These are phyloP conservation scores for Ophiocordyceps australis DNA, from an alignment of 2,329 filamentous ascomycete species.

Conservation along the genomic window DNA sequence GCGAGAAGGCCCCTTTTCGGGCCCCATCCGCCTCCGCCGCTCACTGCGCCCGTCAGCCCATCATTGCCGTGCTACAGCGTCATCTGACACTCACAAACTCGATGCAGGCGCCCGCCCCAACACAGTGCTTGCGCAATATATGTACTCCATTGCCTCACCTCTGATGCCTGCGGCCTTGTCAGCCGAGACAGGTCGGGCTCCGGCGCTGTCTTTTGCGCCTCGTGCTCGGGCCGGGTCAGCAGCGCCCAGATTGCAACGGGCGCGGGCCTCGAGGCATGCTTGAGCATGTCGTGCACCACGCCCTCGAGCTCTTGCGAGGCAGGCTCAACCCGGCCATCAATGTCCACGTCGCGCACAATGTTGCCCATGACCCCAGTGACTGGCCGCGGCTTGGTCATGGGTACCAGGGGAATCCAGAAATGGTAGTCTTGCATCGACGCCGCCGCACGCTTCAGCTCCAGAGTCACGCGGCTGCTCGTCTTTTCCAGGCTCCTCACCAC, in stretches of 20 bases:
- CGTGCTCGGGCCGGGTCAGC: too few relatives aligned
- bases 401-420: constrained; percentile 31
- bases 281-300: constrained; percentile 40
- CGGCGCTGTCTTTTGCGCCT: constrained; percentile 2
- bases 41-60: too few relatives aligned
- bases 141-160: too few relatives aligned
- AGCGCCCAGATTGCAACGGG: constrained; percentile 57
- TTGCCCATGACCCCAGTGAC: constrained; percentile 58
- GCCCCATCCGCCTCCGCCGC: constrained; percentile 75
- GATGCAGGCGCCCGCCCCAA: constrained; percentile 28
- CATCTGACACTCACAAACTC: constrained; percentile 11
- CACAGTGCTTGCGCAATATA: too few relatives aligned
- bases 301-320: constrained; percentile 57
- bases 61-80: too few relatives aligned
- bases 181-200: constrained; percentile 2
- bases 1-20: constrained; percentile 62
- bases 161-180: too few relatives aligned
- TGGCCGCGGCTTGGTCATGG: constrained; percentile 42
- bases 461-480: too few relatives aligned
- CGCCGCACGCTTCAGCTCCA: constrained; percentile 7
- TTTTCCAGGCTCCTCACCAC: too few relatives aligned
- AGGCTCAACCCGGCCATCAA: constrained; percentile 27
- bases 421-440: constrained; percentile 7
- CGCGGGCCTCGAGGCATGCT: constrained; percentile 16
- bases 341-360: constrained; percentile 48